phyloP scores from a whole-genome alignment of 23 red algal species.

The Agarophyton chilense region DNA sequence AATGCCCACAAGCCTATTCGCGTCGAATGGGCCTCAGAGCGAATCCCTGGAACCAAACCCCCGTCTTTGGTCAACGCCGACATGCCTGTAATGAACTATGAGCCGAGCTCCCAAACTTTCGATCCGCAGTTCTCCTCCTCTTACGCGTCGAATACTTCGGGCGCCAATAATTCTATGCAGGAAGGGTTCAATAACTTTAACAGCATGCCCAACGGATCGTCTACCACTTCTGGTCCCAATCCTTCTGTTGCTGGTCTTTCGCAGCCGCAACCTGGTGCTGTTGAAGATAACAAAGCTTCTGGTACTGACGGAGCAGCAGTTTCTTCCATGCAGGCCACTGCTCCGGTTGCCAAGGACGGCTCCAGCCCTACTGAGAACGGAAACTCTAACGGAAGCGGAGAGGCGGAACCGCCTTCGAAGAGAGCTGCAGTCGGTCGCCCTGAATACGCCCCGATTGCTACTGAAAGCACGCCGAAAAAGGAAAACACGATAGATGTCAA shows the following conservation, averaged over 20 bases:
- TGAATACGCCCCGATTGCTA: slow-evolving; percentile 37
- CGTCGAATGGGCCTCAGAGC: slow-evolving; percentile 73
- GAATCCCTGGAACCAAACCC: slow-evolving; percentile 53
- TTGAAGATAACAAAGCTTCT: slow-evolving; percentile 24
- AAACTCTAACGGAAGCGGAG: slow-evolving; percentile 41
- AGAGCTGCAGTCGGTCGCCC: slow-evolving; percentile 60
- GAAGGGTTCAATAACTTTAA: slow-evolving; percentile 45
- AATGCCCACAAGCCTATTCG: slow-evolving; percentile 71
- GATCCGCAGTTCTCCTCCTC: slow-evolving; percentile 56
- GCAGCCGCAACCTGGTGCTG: slow-evolving; percentile 42
- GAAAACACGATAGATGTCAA: slow-evolving; percentile 22
- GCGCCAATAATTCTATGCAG: slow-evolving; percentile 24
- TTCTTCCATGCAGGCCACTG: neutral
- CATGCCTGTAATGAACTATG: slow-evolving; percentile 48
- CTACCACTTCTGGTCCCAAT: neutral
- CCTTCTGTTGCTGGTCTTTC: slow-evolving; percentile 28
- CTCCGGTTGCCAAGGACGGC: neutral
- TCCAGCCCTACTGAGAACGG: neutral
- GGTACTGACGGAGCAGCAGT: neutral
- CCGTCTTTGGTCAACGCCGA: slow-evolving; percentile 6
- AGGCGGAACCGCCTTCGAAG: slow-evolving; percentile 64
- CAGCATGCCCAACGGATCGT: slow-evolving; percentile 39
- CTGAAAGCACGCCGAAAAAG: slow-evolving; percentile 27
- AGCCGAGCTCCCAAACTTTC: slow-evolving; percentile 17
- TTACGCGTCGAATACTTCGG: slow-evolving; percentile 3